Evolutionary conservation across 345 rosid species (phyloP), one percentile per base, ranked within the genome.

Genomic region (Camelina hispida): DNA sequence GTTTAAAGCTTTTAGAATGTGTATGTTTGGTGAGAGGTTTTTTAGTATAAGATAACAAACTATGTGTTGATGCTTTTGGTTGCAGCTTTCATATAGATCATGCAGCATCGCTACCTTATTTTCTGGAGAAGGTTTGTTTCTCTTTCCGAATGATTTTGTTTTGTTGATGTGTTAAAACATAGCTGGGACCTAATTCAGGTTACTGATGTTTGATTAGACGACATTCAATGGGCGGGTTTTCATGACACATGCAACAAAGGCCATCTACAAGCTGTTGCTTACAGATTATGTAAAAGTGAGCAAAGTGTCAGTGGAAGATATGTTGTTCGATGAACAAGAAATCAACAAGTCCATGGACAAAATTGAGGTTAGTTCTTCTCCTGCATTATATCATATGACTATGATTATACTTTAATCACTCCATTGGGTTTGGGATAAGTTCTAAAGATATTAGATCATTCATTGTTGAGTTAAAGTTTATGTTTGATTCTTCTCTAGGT

Each of bases 41-140:
- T 8, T 58, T 58, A 4, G 53, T 18, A 47, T 59, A 43, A 68
- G 73, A 50, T 35, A 18, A 66, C 54, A 9, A 64, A n/a, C 47
- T 37, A 47, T 38, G 3, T 13, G 11, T 61, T 46, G 13, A 35
- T 74, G 30, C 5, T 73, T 23, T 71, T 37, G 7, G 55, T 64
- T 87, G 89, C 91, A 94, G 98, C 82, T 94, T 94, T 91, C 98
- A 94, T 84, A 84, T 94, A 91, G 98, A 91, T 84, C 98, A 94
- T 81, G 98, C 97, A 67, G 98, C 97, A 40, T 94, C 97, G 40
- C 71, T 94, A 18, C 98, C 98, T 48, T 94, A 94, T 79, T 91
- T 94, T 79, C 85, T 94, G 50, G 97, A 91, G 79, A 91, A 91
- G 96, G 98, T 94, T 78, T 68, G 79, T 72, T 54, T 78, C 23